Evolutionary conservation across 371 early-diverging fungal species (phyloP).

Genomic region (Syncephalastrum contaminatum): DNA sequence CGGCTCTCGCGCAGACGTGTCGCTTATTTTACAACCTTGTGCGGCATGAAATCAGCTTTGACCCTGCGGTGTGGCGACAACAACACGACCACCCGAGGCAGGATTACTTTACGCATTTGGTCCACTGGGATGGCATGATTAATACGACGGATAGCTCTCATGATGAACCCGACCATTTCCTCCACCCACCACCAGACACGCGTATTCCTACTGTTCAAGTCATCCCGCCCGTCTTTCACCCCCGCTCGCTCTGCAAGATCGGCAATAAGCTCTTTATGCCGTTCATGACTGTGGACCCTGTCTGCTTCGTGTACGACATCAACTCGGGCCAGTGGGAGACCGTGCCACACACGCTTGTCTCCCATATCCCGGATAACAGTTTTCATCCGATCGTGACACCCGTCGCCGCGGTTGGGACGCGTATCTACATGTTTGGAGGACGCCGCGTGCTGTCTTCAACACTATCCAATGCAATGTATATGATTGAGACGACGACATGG

Average conservation of each 20-base stretch:
- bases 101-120: neutral
- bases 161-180: neutral
- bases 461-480: constrained; percentile 17
- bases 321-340: constrained; percentile 12
- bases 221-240: constrained; percentile 16
- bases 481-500: constrained; percentile 14
- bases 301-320: constrained; percentile 23
- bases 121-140: neutral
- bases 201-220: neutral
- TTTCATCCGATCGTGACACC: constrained; percentile 19
- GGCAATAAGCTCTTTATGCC: constrained; percentile 21
- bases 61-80: constrained; percentile 6
- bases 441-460: constrained; percentile 13
- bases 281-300: constrained; percentile 24
- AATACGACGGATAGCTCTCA: neutral
- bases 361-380: constrained; percentile 1
- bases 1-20: constrained; percentile 14
- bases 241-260: constrained; percentile 15
- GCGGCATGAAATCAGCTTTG: constrained; percentile 12
- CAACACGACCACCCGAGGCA: constrained; percentile 1
- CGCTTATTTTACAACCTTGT: constrained; percentile 12
- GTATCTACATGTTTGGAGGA: constrained; percentile 25
- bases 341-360: neutral
- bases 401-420: constrained; percentile 15
- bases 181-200: neutral